Evolutionary conservation across 768 basidiomycete species (phyloP).

Genomic region (Leccinum disarticulatum): DNA sequence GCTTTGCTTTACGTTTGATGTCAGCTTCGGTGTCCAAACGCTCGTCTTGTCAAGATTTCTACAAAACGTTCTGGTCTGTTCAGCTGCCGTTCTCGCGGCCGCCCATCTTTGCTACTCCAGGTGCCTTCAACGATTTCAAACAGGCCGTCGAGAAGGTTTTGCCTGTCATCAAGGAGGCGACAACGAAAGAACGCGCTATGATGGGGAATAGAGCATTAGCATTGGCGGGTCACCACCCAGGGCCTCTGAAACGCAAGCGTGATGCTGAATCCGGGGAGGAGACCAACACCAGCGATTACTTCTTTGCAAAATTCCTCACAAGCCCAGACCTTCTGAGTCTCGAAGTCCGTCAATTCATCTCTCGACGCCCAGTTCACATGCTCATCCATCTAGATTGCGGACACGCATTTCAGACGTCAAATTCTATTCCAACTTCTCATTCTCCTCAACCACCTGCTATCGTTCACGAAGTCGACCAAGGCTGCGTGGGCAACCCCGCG

Average conservation of each 20-base stretch:
- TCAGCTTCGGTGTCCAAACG: slow-evolving; percentile 1
- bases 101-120: slow-evolving; percentile 57
- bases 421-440: slow-evolving; percentile 84
- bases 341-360: slow-evolving; percentile 54
- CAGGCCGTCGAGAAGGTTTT: slow-evolving; percentile 70
- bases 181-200: slow-evolving; percentile 83
- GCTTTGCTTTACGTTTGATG: slow-evolving; percentile 6
- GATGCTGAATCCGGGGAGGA: slow-evolving; percentile 57
- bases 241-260: slow-evolving; percentile 61
- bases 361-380: slow-evolving; percentile 9
- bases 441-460: slow-evolving; percentile 71
- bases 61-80: slow-evolving; percentile 87
- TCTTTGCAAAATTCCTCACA: slow-evolving; percentile 92
- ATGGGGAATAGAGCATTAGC: slow-evolving; percentile 68
- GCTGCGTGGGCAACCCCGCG: slow-evolving; percentile 56
- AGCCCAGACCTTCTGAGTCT: slow-evolving; percentile 84
- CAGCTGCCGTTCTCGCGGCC: slow-evolving; percentile 86
- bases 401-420: slow-evolving; percentile 91
- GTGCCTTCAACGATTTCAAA: slow-evolving; percentile 64
- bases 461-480: slow-evolving; percentile 70
- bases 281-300: slow-evolving; percentile 64
- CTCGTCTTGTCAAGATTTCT: slow-evolving; percentile 57
- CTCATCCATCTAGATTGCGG: slow-evolving; percentile 62
- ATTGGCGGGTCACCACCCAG: slow-evolving; percentile 34
- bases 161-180: slow-evolving; percentile 81